phyloP scores from a whole-genome alignment of 192 early-diverging fungal genomes.

The Powellomyces hirtus region DNA sequence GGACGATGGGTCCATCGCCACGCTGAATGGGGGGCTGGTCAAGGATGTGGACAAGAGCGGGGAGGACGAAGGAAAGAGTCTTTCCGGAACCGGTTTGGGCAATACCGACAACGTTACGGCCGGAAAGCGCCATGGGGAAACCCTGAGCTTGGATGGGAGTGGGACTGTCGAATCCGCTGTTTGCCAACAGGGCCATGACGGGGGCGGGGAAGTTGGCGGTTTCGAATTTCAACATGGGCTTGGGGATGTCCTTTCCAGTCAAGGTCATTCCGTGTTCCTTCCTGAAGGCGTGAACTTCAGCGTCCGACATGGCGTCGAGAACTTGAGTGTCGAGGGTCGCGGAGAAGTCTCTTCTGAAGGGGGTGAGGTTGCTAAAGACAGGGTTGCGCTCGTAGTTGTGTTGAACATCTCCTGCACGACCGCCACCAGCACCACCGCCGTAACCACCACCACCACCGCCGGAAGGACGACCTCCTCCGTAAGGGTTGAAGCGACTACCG shows the following conservation, averaged over 20 bases:
- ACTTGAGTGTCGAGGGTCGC: constrained; percentile 21
- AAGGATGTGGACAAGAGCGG: constrained; percentile 75
- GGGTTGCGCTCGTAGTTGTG: constrained; percentile 40
- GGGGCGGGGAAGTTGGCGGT: constrained; percentile 67
- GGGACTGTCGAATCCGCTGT: constrained; percentile 69
- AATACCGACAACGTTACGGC: constrained; percentile 88
- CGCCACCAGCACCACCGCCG: constrained; percentile 14
- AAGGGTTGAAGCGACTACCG: constrained; percentile 1
- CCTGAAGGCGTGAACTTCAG: constrained; percentile 49
- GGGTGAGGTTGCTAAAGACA: constrained; percentile 29
- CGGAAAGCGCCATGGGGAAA: constrained; percentile 87
- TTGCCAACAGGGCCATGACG: constrained; percentile 55
- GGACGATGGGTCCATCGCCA: constrained; percentile 56
- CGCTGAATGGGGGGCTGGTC: constrained; percentile 35
- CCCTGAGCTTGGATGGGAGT: constrained; percentile 93
- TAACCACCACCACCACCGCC: constrained; percentile 26
- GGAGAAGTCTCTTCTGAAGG: constrained; percentile 57
- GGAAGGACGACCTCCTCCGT: constrained; percentile 32
- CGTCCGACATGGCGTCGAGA: constrained; percentile 29
- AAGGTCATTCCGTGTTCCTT: constrained; percentile 63
- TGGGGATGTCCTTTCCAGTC: constrained; percentile 52
- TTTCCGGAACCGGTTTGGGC: constrained; percentile 90
- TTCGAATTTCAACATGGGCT: constrained; percentile 69
- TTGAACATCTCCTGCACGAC: constrained; percentile 31
- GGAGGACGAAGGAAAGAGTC: constrained; percentile 87